Percentiles rank a stretch among this genome's conserved stretches.
Evolutionary conservation across 2,329 filamentous ascomycete genomes (phyloP).

Genomic region (Sporothrix variecibatus): DNA sequence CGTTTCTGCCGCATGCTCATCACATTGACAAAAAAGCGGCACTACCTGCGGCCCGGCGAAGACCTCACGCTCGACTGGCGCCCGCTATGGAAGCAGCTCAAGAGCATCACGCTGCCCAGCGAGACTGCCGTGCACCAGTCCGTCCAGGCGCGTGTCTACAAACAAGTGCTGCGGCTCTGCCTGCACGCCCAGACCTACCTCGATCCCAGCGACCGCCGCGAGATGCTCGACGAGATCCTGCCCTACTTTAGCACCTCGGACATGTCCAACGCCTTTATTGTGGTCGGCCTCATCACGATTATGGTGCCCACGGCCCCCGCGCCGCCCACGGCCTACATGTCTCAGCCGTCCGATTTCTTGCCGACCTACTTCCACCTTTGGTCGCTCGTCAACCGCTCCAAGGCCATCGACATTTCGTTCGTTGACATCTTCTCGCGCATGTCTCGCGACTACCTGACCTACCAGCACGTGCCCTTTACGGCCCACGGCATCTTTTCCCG

Average conservation of each 20-base stretch:
- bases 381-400: constrained; percentile 89
- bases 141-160: constrained; percentile 56
- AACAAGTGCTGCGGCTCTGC: constrained; percentile 80
- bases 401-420: constrained; percentile 80
- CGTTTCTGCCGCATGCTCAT: constrained; percentile 97
- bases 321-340: constrained; percentile 67
- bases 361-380: constrained; percentile 96
- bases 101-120: constrained; percentile 81
- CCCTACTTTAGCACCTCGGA: constrained; percentile 93
- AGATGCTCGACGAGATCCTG: constrained; percentile 77
- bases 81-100: constrained; percentile 89
- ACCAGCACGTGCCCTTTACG: constrained; percentile 74
- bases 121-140: constrained; percentile 71
- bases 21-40: constrained; percentile 91
- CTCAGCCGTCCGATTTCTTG: constrained; percentile 85
- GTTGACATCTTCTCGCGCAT: constrained; percentile 88
- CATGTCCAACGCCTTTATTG: constrained; percentile 87
- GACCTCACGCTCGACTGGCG: constrained; percentile 93
- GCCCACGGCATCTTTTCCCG: constrained; percentile 89
- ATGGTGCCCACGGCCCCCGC: constrained; percentile 82
- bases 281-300: constrained; percentile 83
- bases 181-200: constrained; percentile 91
- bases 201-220: constrained; percentile 80
- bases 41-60: constrained; percentile 87
- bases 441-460: constrained; percentile 78